Evolutionary conservation across 352 stramenopile genomes (phyloP).

Genomic region (Halophytophthora polymorphica): DNA sequence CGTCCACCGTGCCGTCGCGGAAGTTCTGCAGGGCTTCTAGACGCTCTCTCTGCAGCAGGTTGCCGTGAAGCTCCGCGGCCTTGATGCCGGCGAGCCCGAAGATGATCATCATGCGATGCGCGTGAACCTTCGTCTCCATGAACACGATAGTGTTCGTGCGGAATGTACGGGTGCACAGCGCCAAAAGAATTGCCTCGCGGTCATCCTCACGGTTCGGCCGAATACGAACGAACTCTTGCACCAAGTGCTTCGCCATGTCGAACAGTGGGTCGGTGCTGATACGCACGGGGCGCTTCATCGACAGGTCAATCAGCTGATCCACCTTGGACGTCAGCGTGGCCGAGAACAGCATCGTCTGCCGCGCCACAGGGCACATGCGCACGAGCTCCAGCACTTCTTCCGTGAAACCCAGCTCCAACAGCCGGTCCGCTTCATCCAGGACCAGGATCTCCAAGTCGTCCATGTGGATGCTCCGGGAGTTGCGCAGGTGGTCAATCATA

Average conservation of each 20-base stretch:
- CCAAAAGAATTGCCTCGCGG: constrained; percentile 94
- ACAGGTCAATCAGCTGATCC: constrained; percentile 95
- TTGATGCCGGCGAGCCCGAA: constrained; percentile 95
- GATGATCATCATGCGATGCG: constrained; percentile 96
- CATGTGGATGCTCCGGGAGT: constrained; percentile 96
- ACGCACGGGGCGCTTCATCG: constrained; percentile 95
- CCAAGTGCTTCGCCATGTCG: constrained; percentile 94
- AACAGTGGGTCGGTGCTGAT: constrained; percentile 92
- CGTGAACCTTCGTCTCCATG: constrained; percentile 97
- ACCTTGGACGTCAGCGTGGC: constrained; percentile 98
- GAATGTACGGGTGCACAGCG: constrained; percentile 95
- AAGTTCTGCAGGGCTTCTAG: constrained; percentile 96
- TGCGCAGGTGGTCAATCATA: constrained; percentile 98
- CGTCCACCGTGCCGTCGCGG: constrained; percentile 91
- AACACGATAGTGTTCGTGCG: constrained; percentile 97
- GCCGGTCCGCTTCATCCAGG: constrained; percentile 91
- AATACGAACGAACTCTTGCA: constrained; percentile 99
- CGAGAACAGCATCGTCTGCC: constrained; percentile 99
- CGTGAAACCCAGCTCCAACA: constrained; percentile 98
- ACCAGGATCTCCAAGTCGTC: constrained; percentile 98
- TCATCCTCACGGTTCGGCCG: constrained; percentile 88
- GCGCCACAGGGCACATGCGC: constrained; percentile 91
- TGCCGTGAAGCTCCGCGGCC: constrained; percentile 97
- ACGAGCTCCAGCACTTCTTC: constrained; percentile 97
- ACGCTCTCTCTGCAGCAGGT: constrained; percentile 96